Evolutionary conservation across 352 stramenopile species (phyloP).

Genomic region (Globisporangium echinulatum): DNA sequence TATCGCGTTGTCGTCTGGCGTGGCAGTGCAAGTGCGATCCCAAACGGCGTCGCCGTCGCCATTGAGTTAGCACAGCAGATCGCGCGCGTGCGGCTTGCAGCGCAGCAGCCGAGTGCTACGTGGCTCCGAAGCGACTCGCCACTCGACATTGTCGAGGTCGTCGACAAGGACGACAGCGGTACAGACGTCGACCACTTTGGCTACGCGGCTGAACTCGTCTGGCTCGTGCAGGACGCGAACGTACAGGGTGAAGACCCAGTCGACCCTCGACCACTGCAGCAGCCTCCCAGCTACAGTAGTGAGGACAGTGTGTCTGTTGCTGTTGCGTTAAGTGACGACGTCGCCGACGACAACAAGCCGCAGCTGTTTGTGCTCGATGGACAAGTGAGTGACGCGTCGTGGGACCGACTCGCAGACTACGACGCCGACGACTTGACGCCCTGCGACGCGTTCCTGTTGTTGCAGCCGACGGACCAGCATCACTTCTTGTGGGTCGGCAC

Average conservation of each 20-base stretch:
- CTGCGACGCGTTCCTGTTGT: constrained; percentile 29
- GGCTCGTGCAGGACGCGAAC: constrained; percentile 7
- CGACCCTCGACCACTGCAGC: background rate
- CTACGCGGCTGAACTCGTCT: constrained; percentile 33
- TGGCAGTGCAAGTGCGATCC: constrained; percentile 24
- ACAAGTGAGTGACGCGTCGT: constrained; percentile 11
- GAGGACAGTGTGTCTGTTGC: background rate
- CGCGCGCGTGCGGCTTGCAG: constrained; percentile 5
- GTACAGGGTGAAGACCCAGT: background rate
- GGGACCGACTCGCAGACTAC: constrained; percentile 55
- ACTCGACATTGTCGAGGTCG: constrained; percentile 6
- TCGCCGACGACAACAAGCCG: constrained; percentile 2
- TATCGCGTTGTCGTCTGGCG: constrained; percentile 34
- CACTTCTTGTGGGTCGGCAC: constrained; percentile 42
- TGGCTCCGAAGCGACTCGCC: background rate
- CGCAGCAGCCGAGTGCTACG: constrained; percentile 21
- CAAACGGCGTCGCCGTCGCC: constrained; percentile 15
- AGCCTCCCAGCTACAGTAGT: background rate
- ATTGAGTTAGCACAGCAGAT: background rate
- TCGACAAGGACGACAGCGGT: background rate
- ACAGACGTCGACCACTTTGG: constrained; percentile 21
- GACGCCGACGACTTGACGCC: constrained; percentile 48
- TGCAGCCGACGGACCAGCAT: background rate
- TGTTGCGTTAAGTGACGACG: background rate
- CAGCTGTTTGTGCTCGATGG: constrained; percentile 36